These are phyloP conservation scores for Pythium scleroteichum DNA, from an alignment of 352 stramenopile species.

Conservation along the genomic window DNA sequence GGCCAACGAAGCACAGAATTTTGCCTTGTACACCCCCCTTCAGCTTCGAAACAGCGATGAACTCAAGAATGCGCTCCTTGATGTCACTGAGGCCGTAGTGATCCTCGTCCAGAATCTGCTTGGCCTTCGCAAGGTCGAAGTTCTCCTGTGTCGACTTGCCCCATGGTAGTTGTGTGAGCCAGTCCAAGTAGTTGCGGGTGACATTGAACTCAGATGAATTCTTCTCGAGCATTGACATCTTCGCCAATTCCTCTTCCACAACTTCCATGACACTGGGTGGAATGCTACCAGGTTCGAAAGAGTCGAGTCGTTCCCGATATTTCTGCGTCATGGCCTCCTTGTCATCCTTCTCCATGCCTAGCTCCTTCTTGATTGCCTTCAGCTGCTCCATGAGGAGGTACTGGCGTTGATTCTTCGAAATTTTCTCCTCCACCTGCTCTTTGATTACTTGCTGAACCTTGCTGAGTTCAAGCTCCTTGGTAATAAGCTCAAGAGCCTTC, in stretches of 20 bases:
- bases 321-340: constrained; percentile 98
- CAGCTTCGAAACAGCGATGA: constrained; percentile 98
- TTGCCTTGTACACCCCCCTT: constrained; percentile 96
- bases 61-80: constrained; percentile 99
- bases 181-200: constrained; percentile 98
- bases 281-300: constrained; percentile 61
- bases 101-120: constrained; percentile 94
- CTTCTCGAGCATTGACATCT: constrained; percentile 97
- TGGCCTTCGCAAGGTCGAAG: constrained; percentile 94
- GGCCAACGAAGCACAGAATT: constrained; percentile 96
- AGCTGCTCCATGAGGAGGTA: constrained; percentile 99
- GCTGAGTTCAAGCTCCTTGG: constrained; percentile 95
- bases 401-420: constrained; percentile 97
- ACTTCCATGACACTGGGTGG: constrained; percentile 87
- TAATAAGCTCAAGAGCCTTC: constrained; percentile 96
- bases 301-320: constrained; percentile 89
- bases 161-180: constrained; percentile 97
- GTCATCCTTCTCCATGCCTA: constrained; percentile 99
- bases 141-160: constrained; percentile 95
- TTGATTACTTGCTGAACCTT: constrained; percentile 98
- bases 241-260: constrained; percentile 98
- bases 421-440: constrained; percentile 86
- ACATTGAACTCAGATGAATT: constrained; percentile 99
- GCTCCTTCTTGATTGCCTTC: constrained; percentile 99
- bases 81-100: constrained; percentile 99